Conservation (phyloP, 805 yeast species). For the Candida vartiovaarae region DNA sequence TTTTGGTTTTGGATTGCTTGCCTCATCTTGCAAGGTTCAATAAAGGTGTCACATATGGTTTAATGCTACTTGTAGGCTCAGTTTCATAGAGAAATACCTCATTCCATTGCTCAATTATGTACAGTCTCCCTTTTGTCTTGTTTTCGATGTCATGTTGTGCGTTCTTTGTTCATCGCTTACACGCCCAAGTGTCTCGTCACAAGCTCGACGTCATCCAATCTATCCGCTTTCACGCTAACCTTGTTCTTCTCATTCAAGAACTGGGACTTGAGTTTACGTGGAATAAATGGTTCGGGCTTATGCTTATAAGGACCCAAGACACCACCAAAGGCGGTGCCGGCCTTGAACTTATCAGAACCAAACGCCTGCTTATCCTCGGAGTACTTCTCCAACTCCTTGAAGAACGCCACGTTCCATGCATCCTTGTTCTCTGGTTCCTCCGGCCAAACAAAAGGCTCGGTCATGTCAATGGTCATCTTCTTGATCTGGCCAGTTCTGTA, state of each 20-base stretch:
- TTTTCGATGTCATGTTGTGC: background rate
- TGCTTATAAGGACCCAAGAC: conserved; percentile 47
- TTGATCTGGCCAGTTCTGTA: conserved; percentile 75
- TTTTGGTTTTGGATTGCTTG: background rate
- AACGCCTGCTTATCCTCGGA: conserved; percentile 41
- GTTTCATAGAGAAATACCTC: background rate
- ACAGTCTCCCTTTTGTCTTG: background rate
- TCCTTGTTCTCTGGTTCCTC: conserved; percentile 41
- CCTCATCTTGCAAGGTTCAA: background rate
- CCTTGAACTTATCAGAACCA: conserved; percentile 66
- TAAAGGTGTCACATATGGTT: no score
- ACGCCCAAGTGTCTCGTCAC: conserved; percentile 18
- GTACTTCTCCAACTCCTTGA: conserved; percentile 43
- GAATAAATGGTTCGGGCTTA: conserved; percentile 59
- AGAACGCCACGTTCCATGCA: conserved; percentile 34
- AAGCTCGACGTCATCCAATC: conserved; percentile 16
- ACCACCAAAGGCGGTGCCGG: conserved; percentile 72
- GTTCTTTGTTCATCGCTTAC: conserved; percentile 1
- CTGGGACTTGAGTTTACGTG: conserved; percentile 39
- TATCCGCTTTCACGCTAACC: conserved; percentile 14
- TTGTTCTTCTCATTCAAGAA: conserved; percentile 36
- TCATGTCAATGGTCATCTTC: conserved; percentile 96
- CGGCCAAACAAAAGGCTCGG: conserved; percentile 96
- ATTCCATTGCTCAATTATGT: background rate
- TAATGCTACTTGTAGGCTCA: background rate